Evolutionary conservation across 176 grass and related monocot species (phyloP).

Genomic region (Eragrostis curvula): DNA sequence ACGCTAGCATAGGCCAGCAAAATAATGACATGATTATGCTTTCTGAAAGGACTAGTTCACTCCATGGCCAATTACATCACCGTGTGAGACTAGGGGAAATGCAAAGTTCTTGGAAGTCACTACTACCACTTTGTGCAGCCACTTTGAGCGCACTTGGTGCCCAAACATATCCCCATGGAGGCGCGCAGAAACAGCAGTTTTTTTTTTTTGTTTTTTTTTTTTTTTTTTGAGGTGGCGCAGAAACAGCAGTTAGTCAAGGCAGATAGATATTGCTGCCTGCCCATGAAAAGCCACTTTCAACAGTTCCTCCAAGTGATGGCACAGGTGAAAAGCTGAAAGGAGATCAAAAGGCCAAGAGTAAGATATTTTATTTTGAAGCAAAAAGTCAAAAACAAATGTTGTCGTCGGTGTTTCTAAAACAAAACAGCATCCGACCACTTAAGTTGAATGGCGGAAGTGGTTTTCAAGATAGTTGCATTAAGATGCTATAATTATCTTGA

Average conservation of each 20-base stretch:
- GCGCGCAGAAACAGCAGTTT: conserved; percentile 28
- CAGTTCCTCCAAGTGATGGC: conserved; percentile 23
- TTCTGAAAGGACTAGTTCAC: conserved; percentile 47
- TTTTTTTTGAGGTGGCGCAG: too few relatives aligned
- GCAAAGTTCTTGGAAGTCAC: conserved; percentile 55
- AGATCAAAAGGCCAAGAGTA: not conserved
- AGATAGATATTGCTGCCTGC: conserved; percentile 39
- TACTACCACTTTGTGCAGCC: conserved; percentile 40
- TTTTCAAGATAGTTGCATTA: too few relatives aligned
- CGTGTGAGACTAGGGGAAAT: conserved; percentile 17
- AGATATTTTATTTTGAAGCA: conserved; percentile 37
- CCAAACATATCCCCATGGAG: conserved; percentile 35
- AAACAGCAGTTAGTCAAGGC: conserved; percentile 40
- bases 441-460: too few relatives aligned
- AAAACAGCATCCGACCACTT: not conserved
- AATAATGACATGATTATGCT: conserved; percentile 47
- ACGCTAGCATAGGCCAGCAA: conserved; percentile 6
- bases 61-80: conserved; percentile 46
- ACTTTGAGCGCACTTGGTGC: conserved; percentile 40
- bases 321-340: conserved; percentile 5
- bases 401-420: not conserved
- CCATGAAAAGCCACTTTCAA: conserved; percentile 36
- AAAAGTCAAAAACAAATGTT: not conserved
- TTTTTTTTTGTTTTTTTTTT: too few relatives aligned
- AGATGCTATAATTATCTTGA: too few relatives aligned